Base-by-base conservation (phyloP, 805 yeast genomes). In the Metschnikowia dekortorum region DNA sequence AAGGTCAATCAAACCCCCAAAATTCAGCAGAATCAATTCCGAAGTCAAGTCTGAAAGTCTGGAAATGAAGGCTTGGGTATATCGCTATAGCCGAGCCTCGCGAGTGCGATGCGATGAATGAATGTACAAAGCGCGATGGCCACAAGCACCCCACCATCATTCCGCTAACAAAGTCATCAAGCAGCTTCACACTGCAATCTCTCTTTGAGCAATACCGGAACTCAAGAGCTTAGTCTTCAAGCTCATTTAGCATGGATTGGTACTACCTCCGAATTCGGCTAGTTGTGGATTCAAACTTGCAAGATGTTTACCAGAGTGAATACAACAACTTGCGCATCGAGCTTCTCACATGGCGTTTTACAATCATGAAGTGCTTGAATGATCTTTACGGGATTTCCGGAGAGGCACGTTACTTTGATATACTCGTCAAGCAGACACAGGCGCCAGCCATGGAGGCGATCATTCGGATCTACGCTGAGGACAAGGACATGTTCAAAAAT, bases 331-430 rank as follows among this genome's bases (percentile, higher is more conserved):
- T 64, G 7, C 54, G 54, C 3, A 50, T 70, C 3, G 75, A 69
- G 44, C 36, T 55, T 16, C 54, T 69, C 13, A 62, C 70, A n/a
- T 69, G 74, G 73, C 63, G 63, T 38, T 44, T 67, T 7, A 52
- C 69, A 1, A 51, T 70, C 4, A 32, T 51, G 5, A 53, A 56
- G 4, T 58, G 65, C 30, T 49, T 70, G n/a, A 53, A 54, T 6
- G 64, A 62, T 37, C 51, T 67, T 30, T 62, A 70, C 47, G 75
- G 75, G 1, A 46, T 70, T 10, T 54, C 65, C 14, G 75, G 75
- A 4, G 68, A 67, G 49, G 59, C 73, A 0, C 34, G 64, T 8
- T 67, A 60, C 46, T 67, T 59, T 52, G 72, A 68, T 43, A 46
- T 70, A 4, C 54, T 68, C 14, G 54, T 57, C 14, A 46, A 51